Evolutionary conservation across 139 green algal species (phyloP), one percentile per base, ranked within the genome.

Genomic region (Nannochloris sp.): DNA sequence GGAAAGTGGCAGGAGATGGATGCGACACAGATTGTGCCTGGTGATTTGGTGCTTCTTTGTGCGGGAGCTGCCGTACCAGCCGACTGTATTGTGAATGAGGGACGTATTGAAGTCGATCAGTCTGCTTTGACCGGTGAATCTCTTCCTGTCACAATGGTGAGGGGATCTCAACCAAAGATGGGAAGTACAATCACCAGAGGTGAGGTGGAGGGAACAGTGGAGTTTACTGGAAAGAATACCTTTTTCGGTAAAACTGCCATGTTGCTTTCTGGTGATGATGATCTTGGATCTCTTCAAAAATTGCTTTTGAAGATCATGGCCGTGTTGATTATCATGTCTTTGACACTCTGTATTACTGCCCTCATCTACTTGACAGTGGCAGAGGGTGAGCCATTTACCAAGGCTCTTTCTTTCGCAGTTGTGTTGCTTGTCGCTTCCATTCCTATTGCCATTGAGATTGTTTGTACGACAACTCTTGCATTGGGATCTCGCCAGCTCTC

Each of bases 181-280:
- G 87, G 87, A 23, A 89, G 81, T 43, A 94, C 80, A 14, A 81
- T 87, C 27, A 75, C 70, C 14, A 79, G 81, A 36, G 84, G 84
- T 37, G 84, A 91, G 72, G 72, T 81, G 1, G 81, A 88, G 69
- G 82, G 57, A 58, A 88, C 78, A 29, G 83, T 89, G 11, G 64
- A 83, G 69, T 75, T 72, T 68, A 91, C 85, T 15, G 85, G 86
- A 68, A 64, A 53, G 16, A 77, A 87, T 72, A 91, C 87, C 56
- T 93, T 93, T 68, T 92, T 93, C 61, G 87, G 87, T 64, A 91
- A 91, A 78, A 93, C 87, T 14, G 85, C 85, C 36, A 73, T 73
- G 25, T 74, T 95, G 71, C 79, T 95, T 18, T 67, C 87, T 59
- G 31, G 56, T 15, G 73, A 75, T 23, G 62, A 79, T 37, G 75